Percentiles rank a stretch among this genome's conserved stretches.
Evolutionary conservation across 345 rosid genomes (phyloP).

Genomic region (Durio zibethinus): DNA sequence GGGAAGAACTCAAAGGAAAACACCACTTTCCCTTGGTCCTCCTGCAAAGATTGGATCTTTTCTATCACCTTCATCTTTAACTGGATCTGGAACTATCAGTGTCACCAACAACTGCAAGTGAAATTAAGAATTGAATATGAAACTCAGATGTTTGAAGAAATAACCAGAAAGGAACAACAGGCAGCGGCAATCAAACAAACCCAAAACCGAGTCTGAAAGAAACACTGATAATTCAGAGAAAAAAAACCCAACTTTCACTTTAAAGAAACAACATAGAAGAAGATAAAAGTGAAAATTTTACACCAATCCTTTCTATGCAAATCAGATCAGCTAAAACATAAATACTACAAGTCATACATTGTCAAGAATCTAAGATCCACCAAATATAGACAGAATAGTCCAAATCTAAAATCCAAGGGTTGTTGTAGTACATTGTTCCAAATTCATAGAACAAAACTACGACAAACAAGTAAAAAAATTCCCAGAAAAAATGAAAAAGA

Average conservation of each 20-base stretch:
- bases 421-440: background rate
- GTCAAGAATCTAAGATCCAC: background rate
- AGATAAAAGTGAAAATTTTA: background rate
- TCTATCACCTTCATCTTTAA: constrained; percentile 82
- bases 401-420: background rate
- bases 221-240: background rate
- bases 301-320: background rate
- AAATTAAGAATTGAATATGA: background rate
- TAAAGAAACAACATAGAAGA: background rate
- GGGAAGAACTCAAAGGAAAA: constrained; percentile 99
- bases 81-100: constrained; percentile 4
- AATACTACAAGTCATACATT: background rate
- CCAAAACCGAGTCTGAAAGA: constrained; percentile 3
- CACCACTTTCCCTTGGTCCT: constrained; percentile 41
- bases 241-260: background rate
- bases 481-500: background rate
- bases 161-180: too few relatives aligned
- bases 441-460: background rate
- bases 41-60: constrained; percentile 48
- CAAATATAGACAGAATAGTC: background rate
- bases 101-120: background rate
- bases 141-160: background rate
- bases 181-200: background rate
- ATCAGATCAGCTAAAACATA: background rate
- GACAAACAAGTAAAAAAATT: background rate